phyloP scores from a whole-genome alignment of 257 asterid genomes.

The Solanum tacnaense region DNA sequence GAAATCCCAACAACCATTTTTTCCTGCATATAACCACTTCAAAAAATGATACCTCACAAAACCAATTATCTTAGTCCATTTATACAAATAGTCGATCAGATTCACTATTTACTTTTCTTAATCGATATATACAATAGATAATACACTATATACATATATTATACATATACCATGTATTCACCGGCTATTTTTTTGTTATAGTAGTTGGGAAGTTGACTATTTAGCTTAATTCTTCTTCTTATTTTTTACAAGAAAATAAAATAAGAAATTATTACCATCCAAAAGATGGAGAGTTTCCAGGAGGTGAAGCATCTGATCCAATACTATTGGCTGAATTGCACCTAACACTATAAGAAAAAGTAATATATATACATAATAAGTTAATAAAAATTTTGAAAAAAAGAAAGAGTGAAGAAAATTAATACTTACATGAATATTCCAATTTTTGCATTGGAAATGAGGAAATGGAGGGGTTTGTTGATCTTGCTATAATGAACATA shows the following conservation, averaged over 20 bases:
- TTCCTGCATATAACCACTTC: slow-evolving; percentile 16
- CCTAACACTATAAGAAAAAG: not conserved
- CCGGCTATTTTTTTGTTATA: not conserved
- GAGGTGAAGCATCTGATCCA: not conserved
- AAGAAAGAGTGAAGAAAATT: not conserved
- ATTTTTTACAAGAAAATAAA: not conserved
- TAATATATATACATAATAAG: not conserved
- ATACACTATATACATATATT: not conserved
- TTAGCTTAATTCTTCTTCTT: not conserved
- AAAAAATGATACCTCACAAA: not conserved
- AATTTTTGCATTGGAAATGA: slow-evolving; percentile 5
- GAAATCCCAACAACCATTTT: slow-evolving; percentile 33
- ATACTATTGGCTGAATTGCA: not conserved
- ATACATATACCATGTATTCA: not conserved
- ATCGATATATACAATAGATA: not conserved
- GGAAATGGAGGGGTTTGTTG: slow-evolving; percentile 6
- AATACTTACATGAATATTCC: slow-evolving; percentile 6
- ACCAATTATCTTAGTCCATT: not conserved
- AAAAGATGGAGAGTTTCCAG: not conserved
- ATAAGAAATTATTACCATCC: not conserved
- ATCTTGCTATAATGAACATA: not conserved
- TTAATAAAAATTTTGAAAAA: not conserved
- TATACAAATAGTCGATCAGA: not conserved
- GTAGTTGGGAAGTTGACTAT: not conserved
- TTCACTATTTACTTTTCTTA: not conserved